Percentiles rank a stretch among this genome's conserved stretches.
Evolutionary conservation across 129 eudicot genomes (phyloP).

Genomic region (Flaveria brownii): DNA sequence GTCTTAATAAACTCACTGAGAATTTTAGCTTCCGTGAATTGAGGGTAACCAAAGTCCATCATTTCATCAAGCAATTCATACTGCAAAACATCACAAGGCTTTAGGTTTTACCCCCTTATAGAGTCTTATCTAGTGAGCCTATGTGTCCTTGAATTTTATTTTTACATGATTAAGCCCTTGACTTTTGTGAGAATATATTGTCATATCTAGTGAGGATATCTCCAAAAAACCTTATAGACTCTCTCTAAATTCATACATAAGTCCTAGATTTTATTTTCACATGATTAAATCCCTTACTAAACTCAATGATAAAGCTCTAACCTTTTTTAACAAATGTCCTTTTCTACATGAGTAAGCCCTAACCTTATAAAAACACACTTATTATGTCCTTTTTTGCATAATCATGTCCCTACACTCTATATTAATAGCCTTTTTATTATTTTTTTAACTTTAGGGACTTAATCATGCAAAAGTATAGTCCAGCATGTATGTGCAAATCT

Average conservation of each 20-base stretch:
- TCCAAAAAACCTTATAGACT: not conserved
- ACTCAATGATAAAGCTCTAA: not conserved
- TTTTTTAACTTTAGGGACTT: not conserved
- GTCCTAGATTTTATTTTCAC: not conserved
- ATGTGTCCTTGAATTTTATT: not conserved
- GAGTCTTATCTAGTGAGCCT: not conserved
- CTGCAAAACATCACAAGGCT: slow-evolving; percentile 42
- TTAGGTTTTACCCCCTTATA: slow-evolving; percentile 27
- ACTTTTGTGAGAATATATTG: slow-evolving; percentile 2
- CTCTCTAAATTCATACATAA: not conserved
- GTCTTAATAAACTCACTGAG: slow-evolving; percentile 98
- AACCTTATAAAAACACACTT: not conserved
- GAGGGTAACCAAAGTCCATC: slow-evolving; percentile 99
- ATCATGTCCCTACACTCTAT: slow-evolving; percentile 2
- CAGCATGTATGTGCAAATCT: not conserved
- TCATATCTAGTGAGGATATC: not conserved
- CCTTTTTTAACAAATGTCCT: slow-evolving; percentile 1
- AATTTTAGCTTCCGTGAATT: slow-evolving; percentile 96
- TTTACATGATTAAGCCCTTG: not conserved
- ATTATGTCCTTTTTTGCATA: not conserved
- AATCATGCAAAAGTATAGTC: not conserved
- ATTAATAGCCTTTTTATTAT: not conserved
- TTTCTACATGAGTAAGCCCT: not conserved
- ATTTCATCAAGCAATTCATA: slow-evolving; percentile 96
- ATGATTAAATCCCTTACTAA: not conserved